Evolutionary conservation across 2,329 filamentous ascomycete species (phyloP).

Genomic region (Alternaria burnsii): DNA sequence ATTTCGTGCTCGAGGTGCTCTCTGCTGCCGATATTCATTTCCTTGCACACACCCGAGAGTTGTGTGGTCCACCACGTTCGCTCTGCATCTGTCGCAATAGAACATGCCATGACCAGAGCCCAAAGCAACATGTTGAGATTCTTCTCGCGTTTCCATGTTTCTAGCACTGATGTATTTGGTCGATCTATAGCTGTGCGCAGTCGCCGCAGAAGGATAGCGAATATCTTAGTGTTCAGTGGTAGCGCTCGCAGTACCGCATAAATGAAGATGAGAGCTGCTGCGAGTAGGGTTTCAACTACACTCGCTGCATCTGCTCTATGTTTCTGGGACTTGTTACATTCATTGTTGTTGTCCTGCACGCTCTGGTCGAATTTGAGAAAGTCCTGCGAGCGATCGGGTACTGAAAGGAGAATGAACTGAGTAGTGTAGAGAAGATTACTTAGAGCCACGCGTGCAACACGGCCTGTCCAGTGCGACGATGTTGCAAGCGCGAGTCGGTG

Average conservation of each 20-base stretch:
- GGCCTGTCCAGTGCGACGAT: slow-evolving; percentile 24
- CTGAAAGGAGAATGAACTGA: slow-evolving; percentile 29
- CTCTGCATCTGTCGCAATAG: slow-evolving; percentile 12
- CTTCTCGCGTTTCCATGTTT: slow-evolving; percentile 25
- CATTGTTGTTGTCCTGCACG: neutral
- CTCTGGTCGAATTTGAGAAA: slow-evolving; percentile 25
- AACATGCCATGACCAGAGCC: slow-evolving; percentile 30
- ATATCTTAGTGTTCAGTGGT: slow-evolving; percentile 31
- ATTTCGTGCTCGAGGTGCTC: slow-evolving; percentile 21
- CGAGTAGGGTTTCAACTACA: slow-evolving; percentile 25
- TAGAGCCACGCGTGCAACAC: slow-evolving; percentile 23
- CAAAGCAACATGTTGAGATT: slow-evolving; percentile 35
- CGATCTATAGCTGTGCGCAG: slow-evolving; percentile 8
- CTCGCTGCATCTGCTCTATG: slow-evolving; percentile 27
- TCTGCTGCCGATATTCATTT: neutral
- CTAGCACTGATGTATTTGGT: neutral
- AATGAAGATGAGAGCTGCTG: slow-evolving; percentile 34
- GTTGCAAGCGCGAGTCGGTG: slow-evolving; percentile 34
- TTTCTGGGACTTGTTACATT: slow-evolving; percentile 3
- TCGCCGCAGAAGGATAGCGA: slow-evolving; percentile 8
- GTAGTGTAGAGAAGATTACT: slow-evolving; percentile 36
- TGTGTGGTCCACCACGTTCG: slow-evolving; percentile 28
- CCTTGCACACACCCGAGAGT: slow-evolving; percentile 21
- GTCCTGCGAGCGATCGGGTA: slow-evolving; percentile 29
- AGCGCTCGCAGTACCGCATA: slow-evolving; percentile 33